phyloP scores from a whole-genome alignment of 306 rosid species.

The Cucurbita moschata region DNA sequence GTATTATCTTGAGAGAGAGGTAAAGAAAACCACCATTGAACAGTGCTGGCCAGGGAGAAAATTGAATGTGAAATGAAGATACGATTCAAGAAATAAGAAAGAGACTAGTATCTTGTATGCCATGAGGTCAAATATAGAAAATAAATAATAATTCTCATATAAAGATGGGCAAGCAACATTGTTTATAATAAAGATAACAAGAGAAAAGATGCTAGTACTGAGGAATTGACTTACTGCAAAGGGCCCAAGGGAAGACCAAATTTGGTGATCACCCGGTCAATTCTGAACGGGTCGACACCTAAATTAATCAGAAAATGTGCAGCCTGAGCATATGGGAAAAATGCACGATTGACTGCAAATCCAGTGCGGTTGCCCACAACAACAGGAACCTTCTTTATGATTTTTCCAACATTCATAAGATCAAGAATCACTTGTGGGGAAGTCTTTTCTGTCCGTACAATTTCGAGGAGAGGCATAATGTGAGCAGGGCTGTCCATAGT shows the following conservation, averaged over 20 bases:
- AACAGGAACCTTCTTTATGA: slow-evolving; percentile 73
- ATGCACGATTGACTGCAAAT: slow-evolving; percentile 87
- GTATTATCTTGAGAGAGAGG: no score
- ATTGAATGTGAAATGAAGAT: neutral
- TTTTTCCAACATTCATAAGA: slow-evolving; percentile 71
- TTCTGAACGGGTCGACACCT: slow-evolving; percentile 76
- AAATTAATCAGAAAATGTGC: slow-evolving; percentile 49
- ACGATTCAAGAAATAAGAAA: neutral
- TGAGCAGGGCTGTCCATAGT: slow-evolving; percentile 86
- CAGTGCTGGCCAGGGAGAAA: neutral
- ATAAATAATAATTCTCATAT: no score
- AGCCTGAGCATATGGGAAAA: slow-evolving; percentile 82
- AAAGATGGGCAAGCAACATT: no score
- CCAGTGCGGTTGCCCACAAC: slow-evolving; percentile 98
- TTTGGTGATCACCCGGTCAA: slow-evolving; percentile 52
- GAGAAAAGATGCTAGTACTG: slow-evolving; percentile 5
- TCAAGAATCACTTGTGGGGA: slow-evolving; percentile 87
- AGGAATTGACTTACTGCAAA: slow-evolving; percentile 59
- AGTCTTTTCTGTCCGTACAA: slow-evolving; percentile 75
- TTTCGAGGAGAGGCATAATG: slow-evolving; percentile 93
- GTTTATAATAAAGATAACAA: neutral
- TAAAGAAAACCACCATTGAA: neutral
- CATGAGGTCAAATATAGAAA: no score
- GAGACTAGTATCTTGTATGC: neutral
- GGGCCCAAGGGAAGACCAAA: slow-evolving; percentile 97